These are phyloP conservation scores for Mortierella sp. DNA, from an alignment of 371 early-diverging fungal genomes.

Conservation along the genomic window DNA sequence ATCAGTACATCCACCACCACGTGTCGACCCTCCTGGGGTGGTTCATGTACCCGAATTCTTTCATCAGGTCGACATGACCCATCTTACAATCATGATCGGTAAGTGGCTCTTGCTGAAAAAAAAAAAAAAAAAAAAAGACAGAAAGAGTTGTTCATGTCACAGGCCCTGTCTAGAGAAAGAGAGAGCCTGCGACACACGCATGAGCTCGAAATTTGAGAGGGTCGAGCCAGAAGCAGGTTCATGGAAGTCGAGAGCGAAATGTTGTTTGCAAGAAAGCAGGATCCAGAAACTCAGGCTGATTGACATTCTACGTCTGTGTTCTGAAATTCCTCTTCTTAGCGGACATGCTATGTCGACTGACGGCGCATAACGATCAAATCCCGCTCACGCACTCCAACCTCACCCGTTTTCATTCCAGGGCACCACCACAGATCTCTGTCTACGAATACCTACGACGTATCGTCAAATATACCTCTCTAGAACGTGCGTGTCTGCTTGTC, in stretches of 20 bases:
- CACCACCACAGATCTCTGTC: constrained; percentile 89
- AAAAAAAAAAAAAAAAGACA: too few relatives aligned
- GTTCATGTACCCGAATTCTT: constrained; percentile 74
- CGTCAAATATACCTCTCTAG: constrained; percentile 90
- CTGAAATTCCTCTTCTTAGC: constrained; percentile 57
- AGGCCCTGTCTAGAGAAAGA: too few relatives aligned
- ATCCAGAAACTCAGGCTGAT: constrained; percentile 1
- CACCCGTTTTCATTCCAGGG: constrained; percentile 96
- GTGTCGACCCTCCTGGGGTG: constrained; percentile 47
- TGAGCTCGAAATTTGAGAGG: too few relatives aligned
- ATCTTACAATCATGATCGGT: constrained; percentile 83
- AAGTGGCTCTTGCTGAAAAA: constrained; percentile 22
- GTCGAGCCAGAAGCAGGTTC: too few relatives aligned
- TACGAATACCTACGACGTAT: constrained; percentile 85
- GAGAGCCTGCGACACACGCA: too few relatives aligned
- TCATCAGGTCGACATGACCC: constrained; percentile 75
- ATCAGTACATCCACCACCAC: constrained; percentile 33
- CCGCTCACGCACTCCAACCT: constrained; percentile 81
- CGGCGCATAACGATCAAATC: constrained; percentile 90
- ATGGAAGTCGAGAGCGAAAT: too few relatives aligned
- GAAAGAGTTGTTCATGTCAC: too few relatives aligned
- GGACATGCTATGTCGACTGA: constrained; percentile 80
- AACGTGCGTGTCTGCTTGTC: constrained; percentile 86
- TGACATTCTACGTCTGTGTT: neutral
- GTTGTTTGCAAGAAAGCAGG: too few relatives aligned